Evolutionary conservation across 345 rosid species (phyloP), one percentile per base, ranked within the genome.

Genomic region (Hypericum perforatum): DNA sequence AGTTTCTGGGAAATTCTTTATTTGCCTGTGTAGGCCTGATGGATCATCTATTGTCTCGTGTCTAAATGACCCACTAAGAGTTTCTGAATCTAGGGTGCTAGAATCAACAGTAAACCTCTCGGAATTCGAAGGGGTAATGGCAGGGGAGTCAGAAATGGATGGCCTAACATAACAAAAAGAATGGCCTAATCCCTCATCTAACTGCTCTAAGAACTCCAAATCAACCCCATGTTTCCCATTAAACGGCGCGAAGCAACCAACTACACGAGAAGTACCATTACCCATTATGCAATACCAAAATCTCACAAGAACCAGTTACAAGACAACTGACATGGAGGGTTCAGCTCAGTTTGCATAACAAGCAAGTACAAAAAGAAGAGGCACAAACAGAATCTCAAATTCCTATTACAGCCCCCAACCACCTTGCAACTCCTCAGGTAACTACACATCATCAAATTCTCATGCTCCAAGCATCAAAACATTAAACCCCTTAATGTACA

Each of bases 101-200:
- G 97, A 90, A 82, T 86, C 95, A 72, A 84, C 79, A 0, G 97
- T 90, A 64, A 82, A 86, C 77, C 97, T 86, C 82, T 86, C 95
- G 0, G 97, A 90, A 66, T 84, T 90, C 8, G 76, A 84, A 0
- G 97, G 97, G 45, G 97, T 86, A 47, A 86, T 90, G 55, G 82
- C 89, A 9, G 95, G 97, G 51, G 97, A 86, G 57, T 86, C 95
- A 29, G 82, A 90, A 65, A 76, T 72, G 0, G 77, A 66, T 11
- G 94, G 97, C 78, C 97, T 79, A 40, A 90, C 85, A 62, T 86
- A 90, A 61, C 97, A 90, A 50, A 90, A 90, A n/a, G 97, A 90
- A 74, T 90, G 97, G 52, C 97, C 97, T 62, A 90, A 74, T 39
- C 97, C 97, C 72, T 90, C 97, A 59, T 90, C 95, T 52, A 86